Evolutionary conservation across 2,329 filamentous ascomycete genomes (phyloP), one percentile per base, ranked within the genome.

Genomic region (Colletotrichum lindemuthianum): DNA sequence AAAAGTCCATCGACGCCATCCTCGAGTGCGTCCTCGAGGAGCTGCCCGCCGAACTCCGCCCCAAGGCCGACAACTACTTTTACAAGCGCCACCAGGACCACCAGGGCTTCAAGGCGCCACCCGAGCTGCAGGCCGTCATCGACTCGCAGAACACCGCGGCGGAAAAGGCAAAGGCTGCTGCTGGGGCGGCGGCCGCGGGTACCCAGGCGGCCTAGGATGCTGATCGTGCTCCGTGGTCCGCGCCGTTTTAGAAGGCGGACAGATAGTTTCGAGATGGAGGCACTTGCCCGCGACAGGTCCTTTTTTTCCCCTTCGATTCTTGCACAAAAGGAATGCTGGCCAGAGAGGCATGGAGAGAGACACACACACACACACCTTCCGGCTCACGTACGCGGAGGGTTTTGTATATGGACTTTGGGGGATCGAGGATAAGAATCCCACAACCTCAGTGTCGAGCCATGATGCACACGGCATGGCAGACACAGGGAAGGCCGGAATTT

Each of bases 61-160:
- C 92, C 43, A 91, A 90, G 79, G 73, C 85, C 50, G 87, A 89
- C 65, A 88, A 87, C 75, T 93, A 92, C 80, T 90, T 89, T 77
- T 97, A 97, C 82, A 96, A 96, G 82, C 92, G 90, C 77, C 95
- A 98, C 80, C 87, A 89, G 47, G 93, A 97, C 75, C 93, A 97
- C 78, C 88, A 90, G 60, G 92, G 92, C 12, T 97, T 93, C 81
- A 88, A 90, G 72, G 85, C 83, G 1, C 86, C 87, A 13, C 83
- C 86, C 4, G 85, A 85, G 78, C 78, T 87, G 59, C 82, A 86
- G 74, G 82, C 81, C 49, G 84, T 87, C 40, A 72, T 87, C 6
- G 85, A 87, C 72, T 87, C 85, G 16, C 84, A 84, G 71, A 82
- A 82, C 72, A 78, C 77, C 34, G 77, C 80, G n/a, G 79, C 83